Conservation (phyloP, 1,139 yeast genomes). For the Suhomyces panamericanus region DNA sequence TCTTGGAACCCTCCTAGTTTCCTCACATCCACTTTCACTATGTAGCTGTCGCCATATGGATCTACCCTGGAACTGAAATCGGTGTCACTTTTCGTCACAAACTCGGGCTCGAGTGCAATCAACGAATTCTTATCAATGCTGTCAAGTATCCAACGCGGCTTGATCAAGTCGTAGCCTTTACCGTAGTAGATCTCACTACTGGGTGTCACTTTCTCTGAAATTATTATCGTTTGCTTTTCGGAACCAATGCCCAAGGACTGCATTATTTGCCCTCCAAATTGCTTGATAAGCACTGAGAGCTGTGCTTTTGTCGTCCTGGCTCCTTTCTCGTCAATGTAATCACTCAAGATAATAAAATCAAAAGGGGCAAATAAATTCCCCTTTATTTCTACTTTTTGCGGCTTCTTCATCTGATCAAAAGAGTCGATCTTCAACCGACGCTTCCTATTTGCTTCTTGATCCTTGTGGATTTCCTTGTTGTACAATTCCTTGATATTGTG, state of each 20-base stretch:
- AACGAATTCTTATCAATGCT: conserved; percentile 48
- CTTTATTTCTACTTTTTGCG: conserved; percentile 14
- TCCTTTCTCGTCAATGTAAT: conserved; percentile 30
- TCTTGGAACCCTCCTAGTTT: conserved; percentile 3
- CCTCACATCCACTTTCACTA: conserved; percentile 21
- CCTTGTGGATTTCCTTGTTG: conserved; percentile 25
- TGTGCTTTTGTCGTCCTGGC: conserved; percentile 33
- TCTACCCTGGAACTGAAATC: conserved; percentile 37
- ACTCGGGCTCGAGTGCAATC: conserved; percentile 60
- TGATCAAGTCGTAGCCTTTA: conserved; percentile 58
- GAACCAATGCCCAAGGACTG: conserved; percentile 12
- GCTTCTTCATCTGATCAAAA: conserved; percentile 10
- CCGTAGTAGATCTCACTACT: conserved; percentile 34
- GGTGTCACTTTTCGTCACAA: conserved; percentile 39
- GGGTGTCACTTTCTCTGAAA: conserved; percentile 23
- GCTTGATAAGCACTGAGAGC: conserved; percentile 39
- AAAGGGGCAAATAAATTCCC: conserved; percentile 27
- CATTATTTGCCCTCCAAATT: conserved; percentile 51
- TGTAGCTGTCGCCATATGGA: conserved; percentile 55
- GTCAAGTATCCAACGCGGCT: conserved; percentile 72
- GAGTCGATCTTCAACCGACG: conserved; percentile 15
- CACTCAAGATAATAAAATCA: conserved; percentile 44
- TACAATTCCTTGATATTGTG: conserved; percentile 33
- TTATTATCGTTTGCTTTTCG: conserved; percentile 13
- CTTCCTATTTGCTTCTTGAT: conserved; percentile 30